Base-by-base conservation (phyloP, 179 eudicot genomes). In the Amaranthus tricolor region DNA sequence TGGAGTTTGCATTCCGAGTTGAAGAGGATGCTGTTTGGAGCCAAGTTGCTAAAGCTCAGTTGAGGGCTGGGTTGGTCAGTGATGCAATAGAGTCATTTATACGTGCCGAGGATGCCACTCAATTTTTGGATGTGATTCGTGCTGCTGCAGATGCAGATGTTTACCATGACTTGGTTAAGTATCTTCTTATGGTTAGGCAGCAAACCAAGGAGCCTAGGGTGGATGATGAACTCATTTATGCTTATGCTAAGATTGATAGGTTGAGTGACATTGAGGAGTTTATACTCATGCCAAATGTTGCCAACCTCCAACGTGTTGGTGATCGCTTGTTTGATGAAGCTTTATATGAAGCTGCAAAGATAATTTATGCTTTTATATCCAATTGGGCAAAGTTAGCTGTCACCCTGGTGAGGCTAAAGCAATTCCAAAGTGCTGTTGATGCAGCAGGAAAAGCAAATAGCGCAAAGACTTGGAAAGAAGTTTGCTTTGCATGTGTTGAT, bases 1-100 rank as follows among this genome's bases (percentile, higher is more conserved):
- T 93, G 24, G 98, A 93, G 79, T 93, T 93, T 86, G 98, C 98
- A 44, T 93, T 84, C 86, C 96, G 98, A 71, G 98, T 93, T 73
- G 98, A 91, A 85, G 98, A 93, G 80, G 98, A 93, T 84, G 94
- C 91, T 76, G 98, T 93, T 44, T 93, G 98, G 98, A 93, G 97
- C 79, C 98, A 93, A 78, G 98, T 93, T 66, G 98, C 85, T 59
- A 93, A 88, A 84, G 96, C 98, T 80, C 98, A 93, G 75, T 90
- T 93, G 72, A 89, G 86, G 73, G 95, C 90, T 13, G 98, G 98
- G 73, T 79, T 93, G 72, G 97, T 93, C 45, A 93, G 98, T 73
- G 98, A 93, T 78, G 98, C 98, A 53, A 93, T 93, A 57, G 98
- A 93, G 78, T 93, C 98, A 68, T 93, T 93, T 69, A 93, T 93